Evolutionary conservation across 305 asterid species (phyloP).

Genomic region (Solanum aculeatissimum): DNA sequence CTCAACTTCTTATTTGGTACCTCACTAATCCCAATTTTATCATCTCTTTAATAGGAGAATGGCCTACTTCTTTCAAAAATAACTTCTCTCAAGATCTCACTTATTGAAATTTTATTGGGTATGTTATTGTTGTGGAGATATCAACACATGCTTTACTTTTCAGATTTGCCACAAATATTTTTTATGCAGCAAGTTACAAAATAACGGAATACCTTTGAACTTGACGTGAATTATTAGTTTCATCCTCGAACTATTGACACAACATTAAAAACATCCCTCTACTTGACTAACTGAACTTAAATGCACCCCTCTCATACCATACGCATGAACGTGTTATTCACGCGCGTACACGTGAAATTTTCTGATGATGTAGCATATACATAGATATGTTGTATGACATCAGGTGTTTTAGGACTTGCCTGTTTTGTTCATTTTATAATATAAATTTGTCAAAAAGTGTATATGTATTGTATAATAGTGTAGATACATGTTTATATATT

Average conservation of each 20-base stretch:
- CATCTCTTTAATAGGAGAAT: no score
- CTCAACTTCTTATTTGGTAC: background rate
- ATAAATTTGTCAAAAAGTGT: no score
- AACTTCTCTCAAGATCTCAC: rapidly evolving
- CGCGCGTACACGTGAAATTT: background rate
- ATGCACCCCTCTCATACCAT: background rate
- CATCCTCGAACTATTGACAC: rapidly evolving
- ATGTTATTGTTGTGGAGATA: background rate
- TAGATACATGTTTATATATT: no score
- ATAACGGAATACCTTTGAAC: no score
- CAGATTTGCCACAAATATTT: background rate
- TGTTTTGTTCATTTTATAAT: background rate
- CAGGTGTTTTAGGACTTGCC: background rate
- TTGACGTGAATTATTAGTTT: no score
- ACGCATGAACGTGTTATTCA: background rate
- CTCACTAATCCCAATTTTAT: no score
- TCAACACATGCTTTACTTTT: background rate
- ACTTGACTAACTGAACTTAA: background rate
- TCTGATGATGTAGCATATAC: background rate
- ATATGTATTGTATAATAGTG: no score
- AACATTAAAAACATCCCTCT: background rate
- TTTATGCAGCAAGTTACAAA: background rate
- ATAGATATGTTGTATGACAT: no score
- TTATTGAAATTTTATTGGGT: no score
- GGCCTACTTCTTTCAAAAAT: no score